Base-by-base conservation (phyloP, 2,329 filamentous ascomycete genomes). In the Cryphonectria nitschkei region DNA sequence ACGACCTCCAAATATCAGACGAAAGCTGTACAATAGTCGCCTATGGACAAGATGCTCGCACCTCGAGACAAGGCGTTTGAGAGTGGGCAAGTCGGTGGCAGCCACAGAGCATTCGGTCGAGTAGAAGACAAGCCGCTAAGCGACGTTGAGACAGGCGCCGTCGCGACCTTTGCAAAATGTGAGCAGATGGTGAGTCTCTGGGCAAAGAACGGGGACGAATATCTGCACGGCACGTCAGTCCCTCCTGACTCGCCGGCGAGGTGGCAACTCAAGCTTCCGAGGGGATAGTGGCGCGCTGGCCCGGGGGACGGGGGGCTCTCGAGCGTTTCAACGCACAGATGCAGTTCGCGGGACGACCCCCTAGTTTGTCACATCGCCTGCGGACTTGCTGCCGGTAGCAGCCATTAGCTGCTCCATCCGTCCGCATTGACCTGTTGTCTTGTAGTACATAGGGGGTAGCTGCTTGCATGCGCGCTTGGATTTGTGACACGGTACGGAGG, bases 261-360 rank as follows among this genome's bases (percentile, higher is more conserved):
- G 54, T 29, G 54, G 54, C 54, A 32, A 32, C 54, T 32, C 54
- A 58, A 32, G 54, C 29, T 58, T 58, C 54, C 26, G 26, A 58
- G 29, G 26, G 8, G 7, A 1, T 22, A 11, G n/a, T 29, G 26
- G 54, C 26, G 14, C 16, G 54, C 29, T 58, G 29, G 54, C 16
- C 54, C 26, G 14, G 13, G 62, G 13, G 34, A 34, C 6, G 34
- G 29, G 13, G 16, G 14, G 63, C 26, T 65, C 62, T 46, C 26
- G 41, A 65, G 43, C 43, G 63, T 65, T 65, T 65, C 63, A 65
- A 37, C 63, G 63, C 63, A 65, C 63, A 29, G 43, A 65, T 65
- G 41, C 32, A 65, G 63, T 65, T 65, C 63, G 63, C 63, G 63
- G 61, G 11, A 34, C 7, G 43, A 41, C 63, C 63, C 63, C 63